Base-by-base conservation (phyloP, 2,329 filamentous ascomycete genomes). In the Ophiostoma piceae region DNA sequence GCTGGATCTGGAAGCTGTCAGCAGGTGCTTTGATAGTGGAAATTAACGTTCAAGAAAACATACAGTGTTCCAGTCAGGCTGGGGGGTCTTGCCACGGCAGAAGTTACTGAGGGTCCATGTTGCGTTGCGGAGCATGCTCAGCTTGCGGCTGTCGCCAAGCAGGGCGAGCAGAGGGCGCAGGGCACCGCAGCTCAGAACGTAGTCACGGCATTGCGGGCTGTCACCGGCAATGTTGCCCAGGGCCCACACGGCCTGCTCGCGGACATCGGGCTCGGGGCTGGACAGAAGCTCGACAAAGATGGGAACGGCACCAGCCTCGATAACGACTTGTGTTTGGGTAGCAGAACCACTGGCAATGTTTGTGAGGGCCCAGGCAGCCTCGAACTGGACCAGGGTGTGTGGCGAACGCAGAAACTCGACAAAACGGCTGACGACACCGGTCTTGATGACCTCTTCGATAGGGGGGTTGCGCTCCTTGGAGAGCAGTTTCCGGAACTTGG, bases 61-160 rank as follows among this genome's bases (percentile, higher is more conserved):
- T 85, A 97, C 93, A 51, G 92, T 97, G 78, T 89, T 88, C 95
- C 95, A 99, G 79, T 99, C 95, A 66, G 95, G 95, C 83, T 99
- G 95, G 68, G 95, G 95, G 9, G 94, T 97, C 88, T 99, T 99
- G 82, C 95, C 95, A 85, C 95, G 92, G 84, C 95, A 99, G 84
- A 99, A 99, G 85, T 99, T 99, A 87, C 95, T 98, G 70, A 99
- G 84, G 64, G 95, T 99, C 95, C 95, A 99, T 32, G 95, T 99
- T 47, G 95, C 95, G 79, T 99, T 99, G 75, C 95, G 88, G 68
- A 99, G 89, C 95, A 99, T 99, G 86, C 94, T 98, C 71, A 99
- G 85, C 86, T 99, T 99, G 77, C 95, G 93, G 84, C 95, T 97
- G 80, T 99, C 95, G 69, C 94, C 94, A 70, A 99, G 88, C 64